These are phyloP conservation scores for Metschnikowia cubensis DNA, from an alignment of 805 yeast genomes.

Conservation along the genomic window DNA sequence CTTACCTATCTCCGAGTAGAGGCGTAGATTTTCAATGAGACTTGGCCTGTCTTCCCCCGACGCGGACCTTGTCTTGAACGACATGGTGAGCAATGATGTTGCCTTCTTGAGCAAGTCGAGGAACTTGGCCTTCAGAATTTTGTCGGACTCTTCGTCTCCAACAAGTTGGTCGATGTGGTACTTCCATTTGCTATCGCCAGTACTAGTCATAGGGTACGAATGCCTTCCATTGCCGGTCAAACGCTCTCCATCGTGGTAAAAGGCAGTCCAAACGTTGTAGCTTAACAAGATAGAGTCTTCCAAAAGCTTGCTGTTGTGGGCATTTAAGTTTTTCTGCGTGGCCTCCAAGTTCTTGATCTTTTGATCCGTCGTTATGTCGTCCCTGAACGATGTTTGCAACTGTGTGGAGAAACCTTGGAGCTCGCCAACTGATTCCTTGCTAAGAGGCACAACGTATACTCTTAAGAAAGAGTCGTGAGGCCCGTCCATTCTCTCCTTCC, in stretches of 20 bases:
- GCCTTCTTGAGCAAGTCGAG: conserved; percentile 11
- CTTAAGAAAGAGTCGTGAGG: conserved; percentile 16
- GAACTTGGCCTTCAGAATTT: conserved; percentile 9
- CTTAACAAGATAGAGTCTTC: conserved; percentile 19
- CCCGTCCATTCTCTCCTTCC: background rate
- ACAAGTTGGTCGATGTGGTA: conserved; percentile 16
- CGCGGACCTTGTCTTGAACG: conserved; percentile 9
- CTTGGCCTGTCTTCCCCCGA: conserved; percentile 3
- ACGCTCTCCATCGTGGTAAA: conserved; percentile 16
- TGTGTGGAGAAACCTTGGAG: conserved; percentile 25
- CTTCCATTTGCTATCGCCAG: conserved; percentile 21
- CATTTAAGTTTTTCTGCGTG: conserved; percentile 25
- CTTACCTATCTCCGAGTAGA: conserved; percentile 26
- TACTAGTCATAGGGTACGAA: conserved; percentile 24
- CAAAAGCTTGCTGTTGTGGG: conserved; percentile 21
- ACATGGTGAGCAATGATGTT: conserved; percentile 12
- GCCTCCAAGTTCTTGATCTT: conserved; percentile 21
- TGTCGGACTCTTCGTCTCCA: background rate
- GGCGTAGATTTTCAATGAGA: conserved; percentile 16
- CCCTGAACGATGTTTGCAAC: conserved; percentile 31
- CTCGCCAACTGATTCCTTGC: conserved; percentile 17
- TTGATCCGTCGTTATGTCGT: conserved; percentile 22
- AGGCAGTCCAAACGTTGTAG: conserved; percentile 22
- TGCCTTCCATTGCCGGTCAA: conserved; percentile 10
- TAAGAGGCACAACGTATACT: conserved; percentile 32